Evolutionary conservation across 2,329 filamentous ascomycete species (phyloP).

Genomic region (Colletotrichum scovillei): DNA sequence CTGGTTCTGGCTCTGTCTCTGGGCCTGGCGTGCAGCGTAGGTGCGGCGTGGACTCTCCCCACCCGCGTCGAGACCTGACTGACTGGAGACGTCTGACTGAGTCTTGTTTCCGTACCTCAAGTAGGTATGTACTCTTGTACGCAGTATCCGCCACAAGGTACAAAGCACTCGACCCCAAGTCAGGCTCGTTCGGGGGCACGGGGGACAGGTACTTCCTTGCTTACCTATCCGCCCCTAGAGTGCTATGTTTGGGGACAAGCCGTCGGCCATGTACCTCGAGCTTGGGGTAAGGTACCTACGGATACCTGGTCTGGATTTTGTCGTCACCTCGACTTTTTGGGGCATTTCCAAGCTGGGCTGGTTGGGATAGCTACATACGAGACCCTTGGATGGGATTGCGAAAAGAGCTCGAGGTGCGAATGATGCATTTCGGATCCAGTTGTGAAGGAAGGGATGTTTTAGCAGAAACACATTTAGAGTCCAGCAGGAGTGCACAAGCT

Average conservation of each 20-base stretch:
- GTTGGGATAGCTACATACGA: background rate
- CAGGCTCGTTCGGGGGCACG: slow-evolving; percentile 1
- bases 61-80: slow-evolving; percentile 24
- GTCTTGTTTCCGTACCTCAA: slow-evolving; percentile 1
- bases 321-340: background rate
- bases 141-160: too few relatives aligned
- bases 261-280: background rate
- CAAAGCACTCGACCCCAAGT: slow-evolving; percentile 6
- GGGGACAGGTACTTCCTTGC: slow-evolving; percentile 12
- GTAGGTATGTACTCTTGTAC: too few relatives aligned
- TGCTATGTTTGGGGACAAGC: background rate
- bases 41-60: slow-evolving; percentile 31
- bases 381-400: background rate
- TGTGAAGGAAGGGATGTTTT: background rate
- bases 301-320: background rate
- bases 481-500: background rate
- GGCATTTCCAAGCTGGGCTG: background rate
- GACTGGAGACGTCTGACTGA: slow-evolving; percentile 30
- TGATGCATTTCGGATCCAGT: background rate
- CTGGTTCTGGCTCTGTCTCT: slow-evolving; percentile 30
- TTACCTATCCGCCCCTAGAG: slow-evolving; percentile 3
- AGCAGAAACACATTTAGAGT: background rate
- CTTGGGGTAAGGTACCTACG: background rate
- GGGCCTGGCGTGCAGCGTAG: slow-evolving; percentile 23
- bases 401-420: background rate